Conservation (phyloP, 1,284 basidiomycete genomes). For the Volvariella volvacea region DNA sequence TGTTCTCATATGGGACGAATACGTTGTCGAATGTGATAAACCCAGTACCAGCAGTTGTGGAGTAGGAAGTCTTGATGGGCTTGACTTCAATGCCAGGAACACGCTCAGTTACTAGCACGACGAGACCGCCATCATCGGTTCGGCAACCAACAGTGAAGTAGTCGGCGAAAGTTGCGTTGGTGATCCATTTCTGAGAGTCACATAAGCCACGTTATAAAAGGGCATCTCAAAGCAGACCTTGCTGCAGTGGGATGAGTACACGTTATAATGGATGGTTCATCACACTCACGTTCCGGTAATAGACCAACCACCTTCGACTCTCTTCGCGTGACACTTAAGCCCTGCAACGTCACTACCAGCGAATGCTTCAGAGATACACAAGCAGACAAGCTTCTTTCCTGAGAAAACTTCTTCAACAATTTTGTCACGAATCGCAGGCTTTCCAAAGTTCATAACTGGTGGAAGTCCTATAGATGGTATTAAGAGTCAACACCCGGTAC, state of each 20-base stretch:
- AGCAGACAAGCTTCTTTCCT: conserved; percentile 57
- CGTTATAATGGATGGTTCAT: not conserved
- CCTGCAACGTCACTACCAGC: conserved; percentile 65
- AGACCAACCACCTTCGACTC: conserved; percentile 27
- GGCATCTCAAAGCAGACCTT: no score
- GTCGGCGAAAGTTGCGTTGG: conserved; percentile 54
- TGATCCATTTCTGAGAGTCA: conserved; percentile 65
- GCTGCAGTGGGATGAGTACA: not conserved
- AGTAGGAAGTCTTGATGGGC: conserved; percentile 75
- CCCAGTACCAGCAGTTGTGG: conserved; percentile 63
- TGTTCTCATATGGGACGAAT: conserved; percentile 72
- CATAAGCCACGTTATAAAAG: no score
- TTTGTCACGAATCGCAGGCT: conserved; percentile 58
- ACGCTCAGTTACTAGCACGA: conserved; percentile 68
- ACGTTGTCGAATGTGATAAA: conserved; percentile 83
- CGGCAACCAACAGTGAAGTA: conserved; percentile 59
- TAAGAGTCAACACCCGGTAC: not conserved
- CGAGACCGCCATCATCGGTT: conserved; percentile 65
- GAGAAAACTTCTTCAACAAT: conserved; percentile 70
- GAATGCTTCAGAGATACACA: conserved; percentile 74
- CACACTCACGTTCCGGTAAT: conserved; percentile 48
- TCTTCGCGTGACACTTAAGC: conserved; percentile 32
- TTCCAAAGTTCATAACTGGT: conserved; percentile 70
- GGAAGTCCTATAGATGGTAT: conserved; percentile 36
- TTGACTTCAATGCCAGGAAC: conserved; percentile 70